These are phyloP conservation scores for Boechera divaricarpa DNA, from an alignment of 345 rosid species.

Conservation along the genomic window DNA sequence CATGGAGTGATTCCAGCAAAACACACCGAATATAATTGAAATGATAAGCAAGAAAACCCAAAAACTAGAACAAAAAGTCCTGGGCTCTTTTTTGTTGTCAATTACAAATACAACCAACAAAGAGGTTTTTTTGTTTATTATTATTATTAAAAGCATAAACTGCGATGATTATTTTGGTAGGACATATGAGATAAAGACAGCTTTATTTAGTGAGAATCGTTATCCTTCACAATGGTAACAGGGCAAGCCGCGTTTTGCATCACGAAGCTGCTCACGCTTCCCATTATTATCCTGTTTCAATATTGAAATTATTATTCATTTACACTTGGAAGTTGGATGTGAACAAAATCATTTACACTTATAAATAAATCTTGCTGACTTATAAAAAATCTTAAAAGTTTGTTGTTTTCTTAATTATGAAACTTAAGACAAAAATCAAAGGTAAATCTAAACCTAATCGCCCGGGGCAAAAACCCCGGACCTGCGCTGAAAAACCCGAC, in stretches of 20 bases:
- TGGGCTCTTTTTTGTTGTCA: neutral
- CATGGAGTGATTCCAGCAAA: slow-evolving; percentile 34
- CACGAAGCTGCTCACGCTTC: slow-evolving; percentile 65
- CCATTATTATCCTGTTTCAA: slow-evolving; percentile 77
- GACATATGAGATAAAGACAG: slow-evolving; percentile 16
- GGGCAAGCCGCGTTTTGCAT: slow-evolving; percentile 62
- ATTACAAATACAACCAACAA: slow-evolving; percentile 22
- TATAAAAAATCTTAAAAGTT: neutral
- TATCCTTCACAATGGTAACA: slow-evolving; percentile 62
- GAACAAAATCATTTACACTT: neutral
- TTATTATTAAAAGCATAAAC: neutral
- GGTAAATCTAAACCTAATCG: neutral
- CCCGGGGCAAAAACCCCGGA: no score
- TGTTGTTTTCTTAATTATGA: neutral
- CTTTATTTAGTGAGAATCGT: slow-evolving; percentile 13
- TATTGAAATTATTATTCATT: neutral
- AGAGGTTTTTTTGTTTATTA: neutral
- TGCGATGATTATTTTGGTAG: slow-evolving; percentile 17
- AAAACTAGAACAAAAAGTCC: neutral
- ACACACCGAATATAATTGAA: neutral
- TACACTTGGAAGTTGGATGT: neutral
- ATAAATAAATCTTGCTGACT: no score
- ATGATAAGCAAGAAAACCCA: neutral
- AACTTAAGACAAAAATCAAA: slow-evolving; percentile 2
- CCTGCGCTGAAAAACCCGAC: no score